A percentile compares a stretch with the other conserved stretches of the same genome.
phyloP scores from a whole-genome alignment of 106 monocot species.

The Agapanthus africanus region DNA sequence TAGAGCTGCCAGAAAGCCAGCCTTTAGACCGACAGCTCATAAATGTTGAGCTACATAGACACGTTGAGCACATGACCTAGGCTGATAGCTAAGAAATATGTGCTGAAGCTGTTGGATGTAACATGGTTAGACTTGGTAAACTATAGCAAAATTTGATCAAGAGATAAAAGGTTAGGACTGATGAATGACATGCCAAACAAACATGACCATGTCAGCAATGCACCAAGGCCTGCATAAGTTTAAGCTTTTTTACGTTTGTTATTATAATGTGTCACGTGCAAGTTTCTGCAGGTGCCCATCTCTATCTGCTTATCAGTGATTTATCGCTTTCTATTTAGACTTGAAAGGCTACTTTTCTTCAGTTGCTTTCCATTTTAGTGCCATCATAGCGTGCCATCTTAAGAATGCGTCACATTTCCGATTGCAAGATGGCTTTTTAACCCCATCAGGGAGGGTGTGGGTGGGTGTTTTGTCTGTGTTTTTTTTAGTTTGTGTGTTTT shows the following conservation, averaged over 20 bases:
- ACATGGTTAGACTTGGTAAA: too few relatives aligned
- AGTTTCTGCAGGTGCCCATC: not conserved
- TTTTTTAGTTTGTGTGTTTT: too few relatives aligned
- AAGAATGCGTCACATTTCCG: not conserved
- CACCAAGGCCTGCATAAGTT: not conserved
- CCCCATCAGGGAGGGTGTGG: not conserved
- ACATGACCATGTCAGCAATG: not conserved
- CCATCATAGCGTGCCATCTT: not conserved
- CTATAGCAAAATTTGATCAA: too few relatives aligned
- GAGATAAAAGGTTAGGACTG: too few relatives aligned
- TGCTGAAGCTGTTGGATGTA: too few relatives aligned
- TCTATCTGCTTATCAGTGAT: not conserved
- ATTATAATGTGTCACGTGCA: not conserved
- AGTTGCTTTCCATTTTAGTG: not conserved
- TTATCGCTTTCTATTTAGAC: not conserved
- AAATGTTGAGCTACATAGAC: too few relatives aligned
- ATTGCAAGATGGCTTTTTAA: conserved; percentile 1
- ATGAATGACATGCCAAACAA: not conserved
- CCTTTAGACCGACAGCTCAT: too few relatives aligned
- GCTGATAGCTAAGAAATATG: too few relatives aligned
- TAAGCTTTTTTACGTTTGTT: not conserved
- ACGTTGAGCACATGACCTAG: too few relatives aligned
- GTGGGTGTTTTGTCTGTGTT: too few relatives aligned
- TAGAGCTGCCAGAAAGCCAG: too few relatives aligned
- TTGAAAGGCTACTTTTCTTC: not conserved